These are phyloP conservation scores for Zhuliangozyma blackwelliae DNA, from an alignment of 1,139 yeast genomes.

Conservation along the genomic window DNA sequence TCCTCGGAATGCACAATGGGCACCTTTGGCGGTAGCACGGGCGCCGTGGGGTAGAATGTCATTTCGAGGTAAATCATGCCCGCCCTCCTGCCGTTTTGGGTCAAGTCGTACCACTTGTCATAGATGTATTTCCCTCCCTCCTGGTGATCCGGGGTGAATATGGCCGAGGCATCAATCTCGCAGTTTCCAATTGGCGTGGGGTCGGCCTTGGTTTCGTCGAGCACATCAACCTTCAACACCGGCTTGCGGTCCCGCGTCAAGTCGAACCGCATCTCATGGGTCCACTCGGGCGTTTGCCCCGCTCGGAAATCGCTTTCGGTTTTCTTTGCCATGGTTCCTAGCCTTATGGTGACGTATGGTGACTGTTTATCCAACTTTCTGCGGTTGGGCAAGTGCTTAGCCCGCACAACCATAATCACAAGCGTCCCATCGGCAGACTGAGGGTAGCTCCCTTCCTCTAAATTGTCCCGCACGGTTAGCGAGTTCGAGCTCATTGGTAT, in stretches of 20 bases:
- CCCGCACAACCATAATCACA: slow-evolving; percentile 46
- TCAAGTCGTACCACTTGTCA: slow-evolving; percentile 80
- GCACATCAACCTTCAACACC: slow-evolving; percentile 61
- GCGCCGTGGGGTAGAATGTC: slow-evolving; percentile 78
- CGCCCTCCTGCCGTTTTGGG: slow-evolving; percentile 69
- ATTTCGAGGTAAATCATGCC: slow-evolving; percentile 88
- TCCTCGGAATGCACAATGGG: slow-evolving; percentile 6
- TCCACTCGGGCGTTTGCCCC: slow-evolving; percentile 90
- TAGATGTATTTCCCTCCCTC: slow-evolving; percentile 65
- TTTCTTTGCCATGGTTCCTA: slow-evolving; percentile 76
- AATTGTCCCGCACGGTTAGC: background rate
- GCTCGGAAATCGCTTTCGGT: slow-evolving; percentile 75
- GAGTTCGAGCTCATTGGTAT: background rate
- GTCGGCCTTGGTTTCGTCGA: slow-evolving; percentile 83
- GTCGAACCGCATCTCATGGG: slow-evolving; percentile 68
- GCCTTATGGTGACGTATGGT: slow-evolving; percentile 76
- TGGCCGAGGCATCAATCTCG: slow-evolving; percentile 71
- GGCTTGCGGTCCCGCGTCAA: slow-evolving; percentile 62
- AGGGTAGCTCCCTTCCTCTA: slow-evolving; percentile 12
- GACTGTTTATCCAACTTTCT: slow-evolving; percentile 83
- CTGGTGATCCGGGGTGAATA: slow-evolving; percentile 47
- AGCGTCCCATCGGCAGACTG: slow-evolving; percentile 45
- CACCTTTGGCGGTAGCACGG: slow-evolving; percentile 42
- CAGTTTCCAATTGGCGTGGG: slow-evolving; percentile 85
- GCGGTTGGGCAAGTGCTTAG: slow-evolving; percentile 76